A percentile compares a stretch with the other conserved stretches of the same genome.
Evolutionary conservation across 2,329 filamentous ascomycete species (phyloP).

Genomic region (Phyllosticta capitalensis): DNA sequence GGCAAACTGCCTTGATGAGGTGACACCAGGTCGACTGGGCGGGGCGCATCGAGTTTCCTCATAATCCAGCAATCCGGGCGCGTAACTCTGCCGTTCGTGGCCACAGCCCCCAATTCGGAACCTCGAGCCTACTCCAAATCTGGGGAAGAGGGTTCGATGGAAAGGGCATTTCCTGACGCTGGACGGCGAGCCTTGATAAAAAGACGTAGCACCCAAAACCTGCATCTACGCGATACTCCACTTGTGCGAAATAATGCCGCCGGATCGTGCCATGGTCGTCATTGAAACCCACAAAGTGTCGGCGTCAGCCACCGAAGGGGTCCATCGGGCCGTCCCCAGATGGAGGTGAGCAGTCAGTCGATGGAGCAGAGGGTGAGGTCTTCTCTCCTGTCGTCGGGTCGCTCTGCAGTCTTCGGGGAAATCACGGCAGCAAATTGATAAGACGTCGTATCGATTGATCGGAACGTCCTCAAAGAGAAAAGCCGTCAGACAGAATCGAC

Average conservation of each 20-base stretch:
- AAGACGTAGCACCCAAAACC: not conserved
- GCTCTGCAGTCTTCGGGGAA: too few species aligned
- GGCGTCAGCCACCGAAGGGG: not conserved
- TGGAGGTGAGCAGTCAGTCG: not conserved
- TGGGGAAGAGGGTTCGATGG: not conserved
- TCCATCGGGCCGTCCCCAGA: not conserved
- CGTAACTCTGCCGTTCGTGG: not conserved
- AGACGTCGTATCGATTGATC: too few species aligned
- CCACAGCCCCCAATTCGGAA: not conserved
- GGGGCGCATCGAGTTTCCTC: not conserved
- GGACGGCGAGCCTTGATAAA: not conserved
- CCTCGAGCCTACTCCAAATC: too few species aligned
- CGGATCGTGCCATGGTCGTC: too few species aligned
- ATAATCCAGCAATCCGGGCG: not conserved
- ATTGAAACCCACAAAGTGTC: too few species aligned
- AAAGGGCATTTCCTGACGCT: not conserved
- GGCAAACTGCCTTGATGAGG: not conserved
- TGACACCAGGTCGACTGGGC: not conserved
- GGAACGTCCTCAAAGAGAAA: too few species aligned
- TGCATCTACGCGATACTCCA: too few species aligned
- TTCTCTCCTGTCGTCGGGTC: too few species aligned
- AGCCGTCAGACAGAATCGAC: too few species aligned
- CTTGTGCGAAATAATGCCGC: too few species aligned
- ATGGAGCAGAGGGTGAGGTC: too few species aligned
- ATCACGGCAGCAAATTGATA: too few species aligned